These are phyloP conservation scores for Hibiscus tridactylites DNA, from an alignment of 345 rosid species.

Conservation along the genomic window DNA sequence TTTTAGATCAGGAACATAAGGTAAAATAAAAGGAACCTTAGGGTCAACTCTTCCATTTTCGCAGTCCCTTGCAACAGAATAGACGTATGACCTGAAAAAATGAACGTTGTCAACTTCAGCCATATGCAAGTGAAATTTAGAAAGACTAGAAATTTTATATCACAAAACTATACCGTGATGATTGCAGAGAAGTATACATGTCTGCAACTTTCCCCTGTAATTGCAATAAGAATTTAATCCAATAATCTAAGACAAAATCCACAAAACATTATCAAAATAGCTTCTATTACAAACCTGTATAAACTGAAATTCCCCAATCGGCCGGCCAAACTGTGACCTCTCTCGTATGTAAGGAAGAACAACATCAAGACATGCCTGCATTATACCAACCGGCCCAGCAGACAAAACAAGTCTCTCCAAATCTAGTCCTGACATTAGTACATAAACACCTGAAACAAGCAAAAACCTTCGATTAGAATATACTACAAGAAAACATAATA, in stretches of 20 bases:
- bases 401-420: conserved; percentile 92
- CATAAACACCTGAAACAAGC: conserved; percentile 64
- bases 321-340: conserved; percentile 85
- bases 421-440: conserved; percentile 95
- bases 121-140: background rate
- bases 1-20: background rate
- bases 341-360: conserved; percentile 83
- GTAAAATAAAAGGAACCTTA: conserved; percentile 40
- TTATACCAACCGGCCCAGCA: conserved; percentile 88
- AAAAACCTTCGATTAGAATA: background rate
- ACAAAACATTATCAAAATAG: background rate
- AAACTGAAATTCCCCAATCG: conserved; percentile 85
- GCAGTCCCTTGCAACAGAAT: conserved; percentile 82
- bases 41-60: conserved; percentile 68
- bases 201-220: conserved; percentile 90
- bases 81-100: conserved; percentile 65
- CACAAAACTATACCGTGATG: conserved; percentile 14
- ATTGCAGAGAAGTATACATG: conserved; percentile 83
- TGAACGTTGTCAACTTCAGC: background rate
- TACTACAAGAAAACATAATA: background rate
- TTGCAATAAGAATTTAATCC: background rate
- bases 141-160: background rate
- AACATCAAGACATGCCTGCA: conserved; percentile 92
- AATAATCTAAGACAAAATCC: conserved; percentile 5
- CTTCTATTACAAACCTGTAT: conserved; percentile 52